These are phyloP conservation scores for Dactylonectria estremocensis DNA, from an alignment of 2,329 filamentous ascomycete genomes.

Conservation along the genomic window DNA sequence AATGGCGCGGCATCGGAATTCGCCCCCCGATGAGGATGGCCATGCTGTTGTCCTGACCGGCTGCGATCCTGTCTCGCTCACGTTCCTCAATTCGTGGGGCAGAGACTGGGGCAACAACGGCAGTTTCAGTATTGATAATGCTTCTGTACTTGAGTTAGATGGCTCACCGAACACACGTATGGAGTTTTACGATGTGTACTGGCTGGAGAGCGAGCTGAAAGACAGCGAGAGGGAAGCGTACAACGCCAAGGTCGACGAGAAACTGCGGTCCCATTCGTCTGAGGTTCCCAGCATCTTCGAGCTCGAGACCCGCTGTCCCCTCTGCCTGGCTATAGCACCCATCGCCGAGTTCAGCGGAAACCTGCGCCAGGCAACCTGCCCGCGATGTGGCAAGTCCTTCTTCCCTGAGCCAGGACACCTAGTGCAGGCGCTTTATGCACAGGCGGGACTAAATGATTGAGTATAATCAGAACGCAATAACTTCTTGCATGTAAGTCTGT, in stretches of 20 bases:
- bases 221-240: background rate
- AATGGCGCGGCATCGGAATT: background rate
- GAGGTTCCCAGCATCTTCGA: background rate
- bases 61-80: background rate
- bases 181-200: background rate
- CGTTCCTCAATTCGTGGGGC: background rate
- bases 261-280: background rate
- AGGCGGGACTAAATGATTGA: too few relatives aligned
- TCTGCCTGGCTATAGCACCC: background rate
- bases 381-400: background rate
- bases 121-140: background rate
- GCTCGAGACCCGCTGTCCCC: background rate
- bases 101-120: background rate
- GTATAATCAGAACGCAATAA: too few relatives aligned
- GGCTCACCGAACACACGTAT: background rate
- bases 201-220: background rate
- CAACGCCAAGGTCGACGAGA: background rate
- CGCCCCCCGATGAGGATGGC: background rate
- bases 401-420: background rate
- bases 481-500: too few relatives aligned
- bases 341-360: background rate
- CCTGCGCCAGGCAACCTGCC: background rate
- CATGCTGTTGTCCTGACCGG: background rate
- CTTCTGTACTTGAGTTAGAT: background rate
- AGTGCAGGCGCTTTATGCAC: background rate